Conservation (phyloP, 2,329 filamentous ascomycete species). For the Sporothrix inflata region DNA sequence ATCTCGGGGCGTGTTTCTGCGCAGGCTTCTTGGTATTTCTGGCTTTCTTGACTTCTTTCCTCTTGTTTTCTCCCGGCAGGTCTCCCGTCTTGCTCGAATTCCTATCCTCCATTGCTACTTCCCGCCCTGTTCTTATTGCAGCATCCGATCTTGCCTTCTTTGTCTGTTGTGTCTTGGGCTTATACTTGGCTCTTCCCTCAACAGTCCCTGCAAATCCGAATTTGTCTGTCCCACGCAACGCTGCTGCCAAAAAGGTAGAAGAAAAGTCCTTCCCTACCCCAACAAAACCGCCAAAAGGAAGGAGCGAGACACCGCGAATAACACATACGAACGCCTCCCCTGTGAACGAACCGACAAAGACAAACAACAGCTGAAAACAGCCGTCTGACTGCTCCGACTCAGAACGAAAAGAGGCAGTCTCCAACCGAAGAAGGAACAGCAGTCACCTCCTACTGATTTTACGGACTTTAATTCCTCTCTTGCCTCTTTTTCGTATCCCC, state of each 20-base stretch:
- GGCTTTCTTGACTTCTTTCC: background rate
- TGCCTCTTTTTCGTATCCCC: background rate
- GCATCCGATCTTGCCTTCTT: slow-evolving; percentile 11
- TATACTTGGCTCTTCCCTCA: slow-evolving; percentile 11
- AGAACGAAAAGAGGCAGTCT: background rate
- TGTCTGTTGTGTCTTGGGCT: slow-evolving; percentile 6
- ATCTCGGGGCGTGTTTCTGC: background rate
- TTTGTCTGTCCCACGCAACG: background rate
- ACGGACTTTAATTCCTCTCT: slow-evolving; percentile 18
- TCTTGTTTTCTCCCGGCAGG: background rate
- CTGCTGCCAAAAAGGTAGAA: background rate
- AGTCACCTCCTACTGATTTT: background rate
- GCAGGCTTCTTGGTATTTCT: background rate
- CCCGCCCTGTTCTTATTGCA: background rate
- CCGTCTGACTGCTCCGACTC: background rate
- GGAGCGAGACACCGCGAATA: slow-evolving; percentile 1
- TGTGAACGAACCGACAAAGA: background rate
- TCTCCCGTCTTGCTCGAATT: slow-evolving; percentile 9
- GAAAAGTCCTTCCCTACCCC: slow-evolving; percentile 14
- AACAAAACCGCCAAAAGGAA: slow-evolving; percentile 19
- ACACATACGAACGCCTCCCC: background rate
- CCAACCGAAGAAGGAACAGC: background rate
- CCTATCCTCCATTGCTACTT: background rate
- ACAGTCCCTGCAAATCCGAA: background rate
- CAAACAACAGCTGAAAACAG: background rate